Evolutionary conservation across 2,329 filamentous ascomycete species (phyloP).

Genomic region (Trichoderma atroviride): DNA sequence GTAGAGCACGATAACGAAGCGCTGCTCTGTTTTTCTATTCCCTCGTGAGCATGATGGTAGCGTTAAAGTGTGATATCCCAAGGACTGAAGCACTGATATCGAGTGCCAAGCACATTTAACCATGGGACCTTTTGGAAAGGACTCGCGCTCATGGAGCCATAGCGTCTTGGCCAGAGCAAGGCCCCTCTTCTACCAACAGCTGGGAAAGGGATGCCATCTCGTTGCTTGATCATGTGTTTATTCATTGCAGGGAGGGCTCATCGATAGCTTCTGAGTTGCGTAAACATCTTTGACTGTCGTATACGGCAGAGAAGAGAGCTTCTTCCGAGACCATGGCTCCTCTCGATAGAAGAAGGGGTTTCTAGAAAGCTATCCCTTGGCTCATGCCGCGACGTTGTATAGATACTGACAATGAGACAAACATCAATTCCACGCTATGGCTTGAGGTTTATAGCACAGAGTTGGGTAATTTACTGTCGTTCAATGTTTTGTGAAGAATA

Average conservation of each 20-base stretch:
- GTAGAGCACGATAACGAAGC: background rate
- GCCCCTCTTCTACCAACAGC: background rate
- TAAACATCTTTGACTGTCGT: background rate
- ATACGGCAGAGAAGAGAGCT: background rate
- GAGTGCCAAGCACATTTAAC: background rate
- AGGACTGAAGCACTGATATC: background rate
- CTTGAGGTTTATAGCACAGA: background rate
- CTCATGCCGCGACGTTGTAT: background rate
- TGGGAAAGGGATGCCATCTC: background rate
- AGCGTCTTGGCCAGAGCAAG: background rate
- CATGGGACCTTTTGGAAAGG: background rate
- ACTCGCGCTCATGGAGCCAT: background rate
- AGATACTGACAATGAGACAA: background rate
- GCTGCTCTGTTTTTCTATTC: too few relatives aligned
- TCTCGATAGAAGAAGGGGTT: background rate
- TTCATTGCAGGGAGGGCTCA: background rate
- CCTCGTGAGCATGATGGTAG: background rate
- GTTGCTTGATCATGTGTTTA: background rate
- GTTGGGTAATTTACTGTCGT: background rate
- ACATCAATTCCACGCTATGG: background rate
- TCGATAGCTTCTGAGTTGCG: background rate
- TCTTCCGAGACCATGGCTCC: background rate
- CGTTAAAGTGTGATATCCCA: background rate
- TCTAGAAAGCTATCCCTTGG: background rate
- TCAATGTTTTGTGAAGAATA: background rate